Evolutionary conservation across 2,329 filamentous ascomycete species (phyloP).

Genomic region (Colletotrichum sp.): DNA sequence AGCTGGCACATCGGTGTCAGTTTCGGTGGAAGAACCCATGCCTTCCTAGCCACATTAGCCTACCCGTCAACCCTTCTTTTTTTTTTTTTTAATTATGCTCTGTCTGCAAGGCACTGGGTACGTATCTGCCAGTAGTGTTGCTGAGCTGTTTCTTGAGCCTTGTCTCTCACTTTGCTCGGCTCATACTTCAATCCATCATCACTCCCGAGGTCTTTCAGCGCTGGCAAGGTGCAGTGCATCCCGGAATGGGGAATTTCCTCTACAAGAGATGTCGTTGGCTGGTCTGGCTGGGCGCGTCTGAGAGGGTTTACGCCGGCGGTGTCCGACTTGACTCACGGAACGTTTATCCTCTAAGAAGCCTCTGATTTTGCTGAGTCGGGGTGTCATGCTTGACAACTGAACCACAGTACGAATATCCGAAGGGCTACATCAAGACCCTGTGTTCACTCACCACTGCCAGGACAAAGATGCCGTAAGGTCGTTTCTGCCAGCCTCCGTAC

Average conservation of each 20-base stretch:
- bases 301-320: neutral
- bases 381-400: neutral
- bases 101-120: constrained; percentile 15
- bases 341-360: neutral
- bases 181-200: neutral
- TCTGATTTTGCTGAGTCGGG: neutral
- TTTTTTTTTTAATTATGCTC: neutral
- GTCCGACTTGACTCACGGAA: neutral
- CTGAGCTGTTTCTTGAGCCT: neutral
- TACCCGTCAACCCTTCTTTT: constrained; percentile 17
- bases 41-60: constrained; percentile 20
- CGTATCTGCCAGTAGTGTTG: neutral
- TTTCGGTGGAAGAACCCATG: constrained; percentile 3
- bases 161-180: neutral
- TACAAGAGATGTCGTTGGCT: neutral
- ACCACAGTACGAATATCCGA: neutral
- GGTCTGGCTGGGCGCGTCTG: neutral
- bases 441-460: neutral
- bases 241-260: neutral
- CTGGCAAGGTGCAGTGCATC: neutral
- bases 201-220: neutral
- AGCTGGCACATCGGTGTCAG: constrained; percentile 2
- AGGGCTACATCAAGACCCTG: neutral
- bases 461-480: neutral
- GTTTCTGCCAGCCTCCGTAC: neutral